Percentiles rank a stretch among this genome's conserved stretches.
Conservation (phyloP, 2,329 filamentous ascomycete genomes). For the Arthroderma uncinatum region DNA sequence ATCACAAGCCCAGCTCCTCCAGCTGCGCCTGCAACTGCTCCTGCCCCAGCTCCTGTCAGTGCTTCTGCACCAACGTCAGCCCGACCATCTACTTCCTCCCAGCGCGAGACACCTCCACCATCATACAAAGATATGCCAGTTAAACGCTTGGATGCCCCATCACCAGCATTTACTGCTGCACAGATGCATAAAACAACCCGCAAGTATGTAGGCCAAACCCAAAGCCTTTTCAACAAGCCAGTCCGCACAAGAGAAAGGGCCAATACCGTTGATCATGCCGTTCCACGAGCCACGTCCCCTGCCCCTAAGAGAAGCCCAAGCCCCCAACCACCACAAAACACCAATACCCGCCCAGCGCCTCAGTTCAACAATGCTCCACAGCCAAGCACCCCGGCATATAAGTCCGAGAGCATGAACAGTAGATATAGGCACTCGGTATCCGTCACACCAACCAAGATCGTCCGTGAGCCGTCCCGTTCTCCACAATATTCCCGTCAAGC, state of each 20-base stretch:
- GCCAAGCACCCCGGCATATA: constrained; percentile 36
- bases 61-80: constrained; percentile 20
- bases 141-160: constrained; percentile 73
- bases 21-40: constrained; percentile 14
- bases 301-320: constrained; percentile 29
- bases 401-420: constrained; percentile 33
- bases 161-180: constrained; percentile 81
- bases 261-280: constrained; percentile 26
- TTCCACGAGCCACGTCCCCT: constrained; percentile 28
- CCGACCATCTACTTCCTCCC: constrained; percentile 34
- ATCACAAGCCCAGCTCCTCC: constrained; percentile 65
- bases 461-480: constrained; percentile 33
- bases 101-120: constrained; percentile 70
- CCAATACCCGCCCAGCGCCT: constrained; percentile 22
- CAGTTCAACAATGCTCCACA: constrained; percentile 35
- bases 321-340: constrained; percentile 23
- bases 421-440: constrained; percentile 25
- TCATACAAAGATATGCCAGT: constrained; percentile 67
- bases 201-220: constrained; percentile 72
- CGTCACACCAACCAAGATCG: constrained; percentile 20
- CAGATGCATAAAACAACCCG: constrained; percentile 94
- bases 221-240: constrained; percentile 54
- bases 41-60: constrained; percentile 14
- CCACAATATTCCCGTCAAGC: constrained; percentile 32
- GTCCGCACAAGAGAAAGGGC: constrained; percentile 25